phyloP scores from a whole-genome alignment of 257 asterid genomes.

The Nicotiana benthamiana region DNA sequence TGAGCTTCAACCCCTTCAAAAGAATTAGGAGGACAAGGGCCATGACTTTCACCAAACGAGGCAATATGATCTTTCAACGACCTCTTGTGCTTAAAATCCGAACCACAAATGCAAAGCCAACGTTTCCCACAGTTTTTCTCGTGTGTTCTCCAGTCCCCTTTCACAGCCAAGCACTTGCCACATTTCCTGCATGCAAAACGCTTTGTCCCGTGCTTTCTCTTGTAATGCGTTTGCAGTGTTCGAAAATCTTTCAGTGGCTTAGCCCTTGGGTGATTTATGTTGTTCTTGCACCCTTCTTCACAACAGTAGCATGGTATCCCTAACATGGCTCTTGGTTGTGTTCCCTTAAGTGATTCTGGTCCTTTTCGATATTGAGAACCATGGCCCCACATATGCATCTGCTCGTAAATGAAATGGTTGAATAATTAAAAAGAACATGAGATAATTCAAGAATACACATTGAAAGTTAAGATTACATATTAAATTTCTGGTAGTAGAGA shows the following conservation, averaged over 20 bases:
- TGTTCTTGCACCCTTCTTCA: constrained; percentile 65
- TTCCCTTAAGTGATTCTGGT: constrained; percentile 55
- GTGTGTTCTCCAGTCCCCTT: constrained; percentile 78
- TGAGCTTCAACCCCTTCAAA: constrained; percentile 16
- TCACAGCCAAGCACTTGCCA: constrained; percentile 61
- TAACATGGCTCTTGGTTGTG: constrained; percentile 38
- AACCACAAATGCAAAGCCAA: constrained; percentile 70
- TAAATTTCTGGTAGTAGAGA: not conserved
- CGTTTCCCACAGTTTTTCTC: constrained; percentile 81
- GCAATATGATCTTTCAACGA: constrained; percentile 69
- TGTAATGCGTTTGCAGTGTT: constrained; percentile 60
- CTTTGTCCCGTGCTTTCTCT: constrained; percentile 55
- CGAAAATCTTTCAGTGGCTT: constrained; percentile 59
- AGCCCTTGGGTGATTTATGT: constrained; percentile 40
- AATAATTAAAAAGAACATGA: not conserved
- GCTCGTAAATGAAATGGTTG: not conserved
- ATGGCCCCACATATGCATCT: constrained; percentile 90
- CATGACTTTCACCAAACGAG: constrained; percentile 56
- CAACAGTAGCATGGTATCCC: constrained; percentile 68
- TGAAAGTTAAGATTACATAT: not conserved
- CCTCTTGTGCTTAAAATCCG: constrained; percentile 74
- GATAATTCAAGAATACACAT: not conserved
- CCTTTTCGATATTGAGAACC: constrained; percentile 64
- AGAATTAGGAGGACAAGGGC: constrained; percentile 25
- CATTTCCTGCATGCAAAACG: constrained; percentile 50